phyloP scores from a whole-genome alignment of 208 protist genomes.

The Vickermania ingenoplastis region DNA sequence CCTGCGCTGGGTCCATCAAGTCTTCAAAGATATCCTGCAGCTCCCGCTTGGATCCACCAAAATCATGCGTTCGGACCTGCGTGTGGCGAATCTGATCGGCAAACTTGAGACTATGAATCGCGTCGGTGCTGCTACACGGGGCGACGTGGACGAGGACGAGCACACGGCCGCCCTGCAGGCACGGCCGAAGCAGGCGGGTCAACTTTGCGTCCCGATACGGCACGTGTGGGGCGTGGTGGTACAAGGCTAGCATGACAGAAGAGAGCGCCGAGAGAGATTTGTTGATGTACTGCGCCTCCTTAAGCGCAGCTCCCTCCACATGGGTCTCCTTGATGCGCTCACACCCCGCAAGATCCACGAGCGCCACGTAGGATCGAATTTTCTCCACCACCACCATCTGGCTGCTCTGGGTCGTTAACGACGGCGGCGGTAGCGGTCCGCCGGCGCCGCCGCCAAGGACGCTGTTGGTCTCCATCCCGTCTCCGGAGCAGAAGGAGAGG shows the following conservation, averaged over 20 bases:
- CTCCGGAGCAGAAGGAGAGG: background rate
- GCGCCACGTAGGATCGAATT: slow-evolving; percentile 67
- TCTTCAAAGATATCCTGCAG: slow-evolving; percentile 68
- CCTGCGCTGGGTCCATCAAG: slow-evolving; percentile 57
- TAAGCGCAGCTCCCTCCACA: slow-evolving; percentile 57
- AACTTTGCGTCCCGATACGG: slow-evolving; percentile 90
- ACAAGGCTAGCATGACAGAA: slow-evolving; percentile 74
- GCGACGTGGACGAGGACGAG: slow-evolving; percentile 74
- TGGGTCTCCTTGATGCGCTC: slow-evolving; percentile 92
- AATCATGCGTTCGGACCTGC: slow-evolving; percentile 48
- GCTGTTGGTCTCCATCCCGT: background rate
- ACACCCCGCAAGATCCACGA: slow-evolving; percentile 97
- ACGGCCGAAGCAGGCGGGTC: slow-evolving; percentile 81
- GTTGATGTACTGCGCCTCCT: slow-evolving; percentile 90
- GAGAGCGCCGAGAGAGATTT: slow-evolving; percentile 83
- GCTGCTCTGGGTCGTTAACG: too few species aligned
- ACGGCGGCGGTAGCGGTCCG: background rate
- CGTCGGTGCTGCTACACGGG: slow-evolving; percentile 55
- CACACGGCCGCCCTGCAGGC: slow-evolving; percentile 70
- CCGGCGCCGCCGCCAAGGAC: background rate
- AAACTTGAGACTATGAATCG: slow-evolving; percentile 69
- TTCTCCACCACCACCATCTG: slow-evolving; percentile 13
- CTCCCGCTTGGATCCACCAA: slow-evolving; percentile 34
- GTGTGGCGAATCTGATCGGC: slow-evolving; percentile 79
- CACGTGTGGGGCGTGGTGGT: slow-evolving; percentile 59